Evolutionary conservation across 345 rosid species (phyloP), one percentile per base, ranked within the genome.

Genomic region (Ailanthus altissimus): DNA sequence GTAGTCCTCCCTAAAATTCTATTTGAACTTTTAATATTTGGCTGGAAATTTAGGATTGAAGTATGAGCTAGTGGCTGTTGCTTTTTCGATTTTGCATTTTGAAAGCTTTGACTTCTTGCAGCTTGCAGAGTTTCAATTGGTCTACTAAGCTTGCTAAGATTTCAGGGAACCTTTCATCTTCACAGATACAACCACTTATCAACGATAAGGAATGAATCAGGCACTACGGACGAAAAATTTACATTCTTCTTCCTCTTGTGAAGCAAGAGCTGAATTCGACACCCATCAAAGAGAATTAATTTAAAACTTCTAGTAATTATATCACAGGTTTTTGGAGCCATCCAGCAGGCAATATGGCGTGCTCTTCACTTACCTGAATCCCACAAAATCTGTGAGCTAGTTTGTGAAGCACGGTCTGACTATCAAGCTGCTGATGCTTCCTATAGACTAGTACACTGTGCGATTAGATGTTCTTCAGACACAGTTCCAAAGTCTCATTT

Each of bases 101-200:
- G 46, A 49, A 53, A 80, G 43, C 78, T 59, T 77, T 77, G 71
- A 36, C 62, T 78, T 83, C 36, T 72, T 84, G 84, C 93, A 93
- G 99, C 89, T 92, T 81, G 92, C 95, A 14, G 99, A 91, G 83
- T 96, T 91, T 79, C 98, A 96, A 84, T 92, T 77, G 99, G 99
- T 84, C 91, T 96, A 69, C 92, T 69, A 90, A 85, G 83, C 92
- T 92, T 81, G 93, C 99, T 80, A 82, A 90, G 59, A 85, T 75
- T 66, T 87, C 97, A 20, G 93, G 91, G 74, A 66, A 85, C 79
- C 90, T 89, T 73, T 82, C 89, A 65, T 96, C 99, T 79, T 85
- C 99, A 36, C 97, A 90, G 97, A 98, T 92, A 84, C 72, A 70
- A 57, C 40, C 54, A 76, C 63, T 73, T 61, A 4, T 40, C 47